These are phyloP conservation scores for Solanum sitiens DNA, from an alignment of 257 asterid species.

Conservation along the genomic window DNA sequence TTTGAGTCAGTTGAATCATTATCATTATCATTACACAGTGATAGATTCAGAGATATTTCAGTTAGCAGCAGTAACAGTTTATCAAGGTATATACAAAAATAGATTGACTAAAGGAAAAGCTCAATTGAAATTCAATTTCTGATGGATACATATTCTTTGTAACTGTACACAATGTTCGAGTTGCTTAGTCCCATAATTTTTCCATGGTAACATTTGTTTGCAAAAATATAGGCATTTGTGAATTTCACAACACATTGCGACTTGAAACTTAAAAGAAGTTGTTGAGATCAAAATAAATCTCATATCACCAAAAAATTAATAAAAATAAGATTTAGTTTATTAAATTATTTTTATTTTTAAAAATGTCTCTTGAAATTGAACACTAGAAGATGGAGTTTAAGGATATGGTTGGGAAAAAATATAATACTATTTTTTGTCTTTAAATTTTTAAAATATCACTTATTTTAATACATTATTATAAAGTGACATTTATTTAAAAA, in stretches of 20 bases:
- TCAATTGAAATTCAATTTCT: neutral
- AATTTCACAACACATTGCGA: neutral
- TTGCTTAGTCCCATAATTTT: neutral
- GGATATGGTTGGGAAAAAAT: neutral
- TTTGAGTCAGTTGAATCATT: slow-evolving; percentile 13
- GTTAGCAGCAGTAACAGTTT: neutral
- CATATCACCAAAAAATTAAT: neutral
- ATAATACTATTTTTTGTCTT: too few species aligned
- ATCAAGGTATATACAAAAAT: neutral
- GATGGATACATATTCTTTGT: neutral
- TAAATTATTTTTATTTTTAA: too few species aligned
- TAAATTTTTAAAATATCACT: too few species aligned
- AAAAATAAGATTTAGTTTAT: too few species aligned
- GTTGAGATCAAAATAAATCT: neutral
- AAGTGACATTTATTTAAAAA: too few species aligned
- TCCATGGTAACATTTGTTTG: neutral
- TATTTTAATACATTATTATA: fast-evolving
- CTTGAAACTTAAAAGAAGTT: neutral
- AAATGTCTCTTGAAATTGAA: neutral
- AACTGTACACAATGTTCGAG: neutral
- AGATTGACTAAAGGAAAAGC: too few species aligned
- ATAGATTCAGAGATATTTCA: neutral
- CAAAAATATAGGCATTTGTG: neutral
- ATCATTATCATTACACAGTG: neutral
- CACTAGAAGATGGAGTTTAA: too few species aligned